Conservation (phyloP, 2,329 filamentous ascomycete genomes). For the Rosellinia necatrix region DNA sequence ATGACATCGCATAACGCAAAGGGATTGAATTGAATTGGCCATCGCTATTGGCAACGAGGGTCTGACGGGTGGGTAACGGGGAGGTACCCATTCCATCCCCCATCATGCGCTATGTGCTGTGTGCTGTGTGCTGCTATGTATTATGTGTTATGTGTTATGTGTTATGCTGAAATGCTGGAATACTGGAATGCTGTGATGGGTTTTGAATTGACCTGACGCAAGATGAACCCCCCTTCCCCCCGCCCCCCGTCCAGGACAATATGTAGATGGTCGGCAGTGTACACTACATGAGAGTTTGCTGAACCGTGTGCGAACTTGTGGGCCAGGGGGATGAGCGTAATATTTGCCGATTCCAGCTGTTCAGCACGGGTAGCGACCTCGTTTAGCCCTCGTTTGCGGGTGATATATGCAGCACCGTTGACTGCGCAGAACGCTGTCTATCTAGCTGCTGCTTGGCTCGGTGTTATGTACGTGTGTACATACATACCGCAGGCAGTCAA, state of each 20-base stretch:
- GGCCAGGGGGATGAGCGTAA: neutral
- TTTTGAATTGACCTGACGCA: too few species aligned
- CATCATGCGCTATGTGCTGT: neutral
- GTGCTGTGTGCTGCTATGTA: too few species aligned
- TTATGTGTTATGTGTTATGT: too few species aligned
- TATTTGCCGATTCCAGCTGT: slow-evolving; percentile 11
- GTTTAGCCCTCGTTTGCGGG: neutral
- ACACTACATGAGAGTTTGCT: too few species aligned
- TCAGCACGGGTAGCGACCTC: neutral
- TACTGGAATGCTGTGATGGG: slow-evolving; percentile 4
- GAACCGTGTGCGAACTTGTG: neutral
- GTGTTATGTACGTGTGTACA: too few species aligned
- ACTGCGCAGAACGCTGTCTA: neutral
- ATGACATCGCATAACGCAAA: neutral
- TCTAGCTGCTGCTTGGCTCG: neutral
- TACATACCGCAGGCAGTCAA: too few species aligned
- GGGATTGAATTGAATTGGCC: neutral
- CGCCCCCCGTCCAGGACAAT: too few species aligned
- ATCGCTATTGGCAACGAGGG: neutral
- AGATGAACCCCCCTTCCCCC: too few species aligned
- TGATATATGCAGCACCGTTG: slow-evolving; percentile 8
- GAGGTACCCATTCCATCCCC: neutral
- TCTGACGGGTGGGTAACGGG: neutral
- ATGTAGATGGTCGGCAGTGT: slow-evolving; percentile 11
- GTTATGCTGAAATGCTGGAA: too few species aligned